Conservation (phyloP, 441 rosid species). For the Populus hybrid region DNA sequence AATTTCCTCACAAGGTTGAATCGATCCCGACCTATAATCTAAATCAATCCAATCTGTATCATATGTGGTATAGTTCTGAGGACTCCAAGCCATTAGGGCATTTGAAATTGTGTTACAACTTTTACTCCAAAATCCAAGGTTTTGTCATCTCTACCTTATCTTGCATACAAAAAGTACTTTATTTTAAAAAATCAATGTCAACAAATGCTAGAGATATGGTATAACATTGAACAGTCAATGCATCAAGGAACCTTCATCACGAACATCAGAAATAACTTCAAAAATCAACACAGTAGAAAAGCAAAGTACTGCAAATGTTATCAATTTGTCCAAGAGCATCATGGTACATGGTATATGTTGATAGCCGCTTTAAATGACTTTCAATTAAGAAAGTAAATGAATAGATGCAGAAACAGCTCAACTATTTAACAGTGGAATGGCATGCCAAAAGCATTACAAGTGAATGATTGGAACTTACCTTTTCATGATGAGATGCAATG, state of each 20-base stretch:
- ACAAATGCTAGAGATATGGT: background rate
- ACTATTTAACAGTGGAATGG: background rate
- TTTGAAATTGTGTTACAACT: background rate
- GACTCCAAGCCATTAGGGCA: constrained; percentile 2
- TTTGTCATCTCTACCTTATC: background rate
- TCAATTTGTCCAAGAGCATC: background rate
- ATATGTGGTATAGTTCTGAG: background rate
- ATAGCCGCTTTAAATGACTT: background rate
- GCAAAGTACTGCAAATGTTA: background rate
- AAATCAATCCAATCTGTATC: background rate
- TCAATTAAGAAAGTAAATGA: background rate
- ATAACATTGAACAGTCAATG: background rate
- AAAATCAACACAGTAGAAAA: background rate
- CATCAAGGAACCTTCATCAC: background rate
- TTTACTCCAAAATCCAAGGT: background rate
- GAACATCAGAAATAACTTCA: no score
- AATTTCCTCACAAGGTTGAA: background rate
- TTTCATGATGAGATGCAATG: constrained; percentile 76
- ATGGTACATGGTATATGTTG: background rate
- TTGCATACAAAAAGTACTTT: background rate
- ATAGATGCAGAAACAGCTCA: background rate
- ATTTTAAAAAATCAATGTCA: background rate
- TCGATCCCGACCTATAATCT: background rate
- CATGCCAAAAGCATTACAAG: background rate
- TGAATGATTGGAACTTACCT: constrained; percentile 37